Evolutionary conservation across 306 rosid genomes (phyloP), one percentile per base, ranked within the genome.

Genomic region (Trichosanthes truncata): DNA sequence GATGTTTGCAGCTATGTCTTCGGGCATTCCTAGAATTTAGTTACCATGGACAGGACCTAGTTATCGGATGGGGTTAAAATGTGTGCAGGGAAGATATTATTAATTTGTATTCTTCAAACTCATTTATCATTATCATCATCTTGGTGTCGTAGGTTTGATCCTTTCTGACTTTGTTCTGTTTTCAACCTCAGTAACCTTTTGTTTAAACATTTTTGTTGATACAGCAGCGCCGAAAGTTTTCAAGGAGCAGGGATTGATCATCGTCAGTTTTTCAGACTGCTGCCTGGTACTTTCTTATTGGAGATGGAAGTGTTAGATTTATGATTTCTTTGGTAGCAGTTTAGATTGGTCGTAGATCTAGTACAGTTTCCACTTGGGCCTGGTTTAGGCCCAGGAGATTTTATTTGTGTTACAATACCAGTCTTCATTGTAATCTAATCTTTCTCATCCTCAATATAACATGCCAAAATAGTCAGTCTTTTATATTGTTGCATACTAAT

Each of bases 271-370:
- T 91, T 94, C 80, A 87, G 84, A 78, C 83, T 89, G 86, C 86
- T 89, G 76, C 98, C 98, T 83, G 98, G 98, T 94, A 78, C 80
- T 63, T 84, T 55, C 82, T 63, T 79, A 61, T 61, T 51, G 82
- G 40, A 73, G 56, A 76, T 80, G 33, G 31, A 76, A 79, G 76
- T 79, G 59, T 86, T 65, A 71, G n/a, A 65, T 69, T 83, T 90
- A 43, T 61, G 9, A 17, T 45, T 56, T 69, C 68, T 9, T 46
- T 9, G 57, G 55, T 72, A 46, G 59, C 15, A 25, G 59, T 46
- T 71, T 43, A 71, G 76, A 21, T 71, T 35, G 43, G n/a, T 43
- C 4, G 74, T 9, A 41, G 51, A 18, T 71, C 51, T 45, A 67
- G 56, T 71, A 71, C n/a, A 45, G 23, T 36, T 66, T 66, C 73